Evolutionary conservation across 257 asterid genomes (phyloP).

Genomic region (Nicotiana obtusifolia): DNA sequence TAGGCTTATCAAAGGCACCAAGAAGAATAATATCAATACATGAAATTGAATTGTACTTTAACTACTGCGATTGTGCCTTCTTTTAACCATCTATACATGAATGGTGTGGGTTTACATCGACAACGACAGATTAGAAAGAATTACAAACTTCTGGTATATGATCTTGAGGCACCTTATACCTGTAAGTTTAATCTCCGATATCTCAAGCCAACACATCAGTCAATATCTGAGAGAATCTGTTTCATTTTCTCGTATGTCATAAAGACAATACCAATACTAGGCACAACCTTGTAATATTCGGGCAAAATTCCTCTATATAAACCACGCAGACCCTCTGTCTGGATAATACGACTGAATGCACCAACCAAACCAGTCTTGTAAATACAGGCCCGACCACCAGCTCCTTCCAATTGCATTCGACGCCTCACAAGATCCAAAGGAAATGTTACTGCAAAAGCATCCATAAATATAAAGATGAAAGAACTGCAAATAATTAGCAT

Average conservation of each 20-base stretch:
- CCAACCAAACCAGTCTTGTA: conserved; percentile 58
- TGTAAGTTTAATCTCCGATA: conserved; percentile 5
- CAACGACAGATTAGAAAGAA: not conserved
- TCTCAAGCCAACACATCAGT: conserved; percentile 25
- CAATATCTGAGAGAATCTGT: conserved; percentile 50
- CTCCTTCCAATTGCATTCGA: conserved; percentile 89
- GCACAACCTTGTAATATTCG: conserved; percentile 79
- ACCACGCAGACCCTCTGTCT: conserved; percentile 54
- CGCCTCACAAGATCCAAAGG: conserved; percentile 85
- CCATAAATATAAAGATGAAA: not conserved
- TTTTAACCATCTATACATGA: not conserved
- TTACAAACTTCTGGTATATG: not conserved
- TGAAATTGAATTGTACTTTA: not conserved
- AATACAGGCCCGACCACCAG: conserved; percentile 70
- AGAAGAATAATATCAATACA: not conserved
- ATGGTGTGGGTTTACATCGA: not conserved
- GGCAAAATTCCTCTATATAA: conserved; percentile 77
- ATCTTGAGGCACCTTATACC: not conserved
- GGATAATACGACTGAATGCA: conserved; percentile 48
- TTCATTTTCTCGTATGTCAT: conserved; percentile 80
- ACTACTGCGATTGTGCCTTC: not conserved
- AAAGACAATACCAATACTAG: conserved; percentile 70
- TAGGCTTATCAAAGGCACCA: not conserved
- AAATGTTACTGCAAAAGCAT: conserved; percentile 54
- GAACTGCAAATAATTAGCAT: not conserved